Evolutionary conservation across 768 basidiomycete species (phyloP), one percentile per base, ranked within the genome.

Genomic region (Cubamyces lactineus): DNA sequence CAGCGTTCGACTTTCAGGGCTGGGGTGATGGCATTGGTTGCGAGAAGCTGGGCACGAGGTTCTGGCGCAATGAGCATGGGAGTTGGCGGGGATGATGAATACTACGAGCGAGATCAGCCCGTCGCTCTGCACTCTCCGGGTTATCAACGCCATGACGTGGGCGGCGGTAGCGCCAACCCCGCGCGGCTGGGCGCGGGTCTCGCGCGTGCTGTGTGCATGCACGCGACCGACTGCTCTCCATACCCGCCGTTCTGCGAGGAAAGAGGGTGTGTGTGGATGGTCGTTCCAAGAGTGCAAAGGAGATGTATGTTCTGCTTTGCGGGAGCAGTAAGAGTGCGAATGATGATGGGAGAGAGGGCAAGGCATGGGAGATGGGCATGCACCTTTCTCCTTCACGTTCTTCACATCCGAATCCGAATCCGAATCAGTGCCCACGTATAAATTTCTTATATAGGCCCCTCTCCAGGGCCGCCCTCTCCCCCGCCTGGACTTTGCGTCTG

Each of bases 351-450:
- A 5, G 34, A 11, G 9, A 34, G 34, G 28, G 28, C 3, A 7
- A 28, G 28, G 47, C n/a, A n/a, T n/a, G 21, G 13, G 26, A 24
- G 48, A 26, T 30, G 48, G 26, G 48, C n/a, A 16, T 51, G 50
- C 38, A 23, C 46, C 46, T 24, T 51, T 30, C 19, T 15, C 63
- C 57, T 55, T 62, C 66, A 68, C 64, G 34, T 34, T 50, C 69
- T 70, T 70, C 69, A 70, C 70, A 47, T 70, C 69, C 67, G 69
- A 34, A 66, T 70, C 69, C 67, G 69, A 34, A 66, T 66, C 66
- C 57, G 63, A 66, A 34, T 34, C 34, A 34, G 64, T 66, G 67
- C 69, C 66, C 66, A 67, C 71, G 62, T 69, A 67, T 64, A 70
- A 68, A 64, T 41, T 63, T 67, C 53, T 28, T 51, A 48, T 64